These are phyloP conservation scores for Cyclotella choctawhatcheeana DNA, from an alignment of 108 stramenopile species.

Conservation along the genomic window DNA sequence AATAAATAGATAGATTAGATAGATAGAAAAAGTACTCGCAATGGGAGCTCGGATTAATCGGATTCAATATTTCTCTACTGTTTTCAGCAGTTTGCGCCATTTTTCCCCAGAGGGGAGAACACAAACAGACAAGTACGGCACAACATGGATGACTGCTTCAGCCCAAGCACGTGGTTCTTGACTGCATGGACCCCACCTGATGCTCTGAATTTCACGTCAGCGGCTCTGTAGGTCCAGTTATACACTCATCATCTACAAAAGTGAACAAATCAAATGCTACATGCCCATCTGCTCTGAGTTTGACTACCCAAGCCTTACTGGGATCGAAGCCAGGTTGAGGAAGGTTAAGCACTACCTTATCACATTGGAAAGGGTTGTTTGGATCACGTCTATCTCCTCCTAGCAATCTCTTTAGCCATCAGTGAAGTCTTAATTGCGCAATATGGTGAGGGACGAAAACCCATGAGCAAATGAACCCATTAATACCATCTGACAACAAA, in stretches of 20 bases:
- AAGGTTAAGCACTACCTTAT: constrained; percentile 39
- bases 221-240: constrained; percentile 9
- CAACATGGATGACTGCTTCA: constrained; percentile 14
- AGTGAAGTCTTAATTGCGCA: constrained; percentile 16
- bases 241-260: constrained; percentile 54
- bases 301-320: constrained; percentile 39
- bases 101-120: constrained; percentile 38
- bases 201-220: background rate
- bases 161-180: constrained; percentile 60
- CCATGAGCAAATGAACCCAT: constrained; percentile 52
- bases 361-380: constrained; percentile 48
- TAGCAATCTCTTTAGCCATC: constrained; percentile 40
- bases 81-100: no score
- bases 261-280: constrained; percentile 44
- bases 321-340: constrained; percentile 52
- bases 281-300: constrained; percentile 34
- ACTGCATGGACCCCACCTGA: background rate
- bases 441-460: constrained; percentile 48
- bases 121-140: constrained; percentile 4
- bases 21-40: no score
- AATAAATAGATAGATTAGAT: no score
- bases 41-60: no score
- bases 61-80: constrained; percentile 9
- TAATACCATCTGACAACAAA: constrained; percentile 15
- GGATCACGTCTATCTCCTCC: constrained; percentile 33